Conservation (phyloP, 305 asterid genomes). For the Solanum aculeatissimum region DNA sequence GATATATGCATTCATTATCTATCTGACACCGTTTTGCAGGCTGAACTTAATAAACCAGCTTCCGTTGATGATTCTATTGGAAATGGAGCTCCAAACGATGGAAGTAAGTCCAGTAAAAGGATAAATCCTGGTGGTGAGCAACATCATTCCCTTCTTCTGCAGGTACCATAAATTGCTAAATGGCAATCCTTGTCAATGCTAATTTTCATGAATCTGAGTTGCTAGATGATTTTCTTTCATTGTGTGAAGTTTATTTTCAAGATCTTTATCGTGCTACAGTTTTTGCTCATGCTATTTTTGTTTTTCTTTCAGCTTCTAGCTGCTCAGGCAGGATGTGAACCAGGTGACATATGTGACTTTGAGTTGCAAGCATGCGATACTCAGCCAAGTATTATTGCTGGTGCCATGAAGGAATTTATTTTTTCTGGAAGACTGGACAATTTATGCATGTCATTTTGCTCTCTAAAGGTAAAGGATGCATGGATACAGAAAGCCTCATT, state of each 20-base stretch:
- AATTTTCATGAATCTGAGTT: not conserved
- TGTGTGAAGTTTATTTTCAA: not conserved
- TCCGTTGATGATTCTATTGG: conserved; percentile 35
- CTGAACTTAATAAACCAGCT: conserved; percentile 63
- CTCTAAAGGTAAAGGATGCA: conserved; percentile 50
- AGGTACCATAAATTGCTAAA: conserved; percentile 22
- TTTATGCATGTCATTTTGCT: conserved; percentile 93
- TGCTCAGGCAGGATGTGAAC: conserved; percentile 59
- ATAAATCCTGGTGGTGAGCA: conserved; percentile 19
- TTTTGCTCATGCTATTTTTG: not conserved
- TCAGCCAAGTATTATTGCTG: conserved; percentile 81
- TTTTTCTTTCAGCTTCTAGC: conserved; percentile 19
- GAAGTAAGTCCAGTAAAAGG: conserved; percentile 23
- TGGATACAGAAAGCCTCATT: not conserved
- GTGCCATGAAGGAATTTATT: conserved; percentile 84
- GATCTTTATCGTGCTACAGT: not conserved
- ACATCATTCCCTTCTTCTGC: conserved; percentile 86
- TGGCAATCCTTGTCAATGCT: not conserved
- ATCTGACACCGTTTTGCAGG: conserved; percentile 26
- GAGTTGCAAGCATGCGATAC: conserved; percentile 95
- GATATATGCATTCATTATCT: not conserved
- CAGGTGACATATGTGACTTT: conserved; percentile 79
- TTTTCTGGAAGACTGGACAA: conserved; percentile 95
- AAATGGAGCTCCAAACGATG: conserved; percentile 24
- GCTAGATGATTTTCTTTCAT: not conserved